Percentiles rank a stretch among this genome's conserved stretches.
Evolutionary conservation across 345 rosid genomes (phyloP).

Genomic region (Eucalyptus pumila): DNA sequence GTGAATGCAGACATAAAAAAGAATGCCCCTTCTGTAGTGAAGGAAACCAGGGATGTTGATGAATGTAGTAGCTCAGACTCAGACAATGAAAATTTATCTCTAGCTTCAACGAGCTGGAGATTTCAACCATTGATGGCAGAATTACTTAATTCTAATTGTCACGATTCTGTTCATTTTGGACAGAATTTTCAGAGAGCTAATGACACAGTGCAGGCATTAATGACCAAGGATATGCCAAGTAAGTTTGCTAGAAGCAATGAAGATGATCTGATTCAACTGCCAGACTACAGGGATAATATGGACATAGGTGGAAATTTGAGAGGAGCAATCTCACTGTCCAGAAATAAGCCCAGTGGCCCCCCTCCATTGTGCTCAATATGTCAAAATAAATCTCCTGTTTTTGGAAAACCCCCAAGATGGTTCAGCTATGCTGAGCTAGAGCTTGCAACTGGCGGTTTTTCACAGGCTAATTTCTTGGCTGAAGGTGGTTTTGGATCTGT

Average conservation of each 20-base stretch:
- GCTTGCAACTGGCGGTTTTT: conserved; percentile 96
- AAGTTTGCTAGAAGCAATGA: conserved; percentile 20
- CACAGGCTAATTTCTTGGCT: conserved; percentile 95
- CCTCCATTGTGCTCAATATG: conserved; percentile 98
- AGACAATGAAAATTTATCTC: conserved; percentile 63
- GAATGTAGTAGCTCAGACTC: conserved; percentile 67
- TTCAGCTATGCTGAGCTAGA: conserved; percentile 91
- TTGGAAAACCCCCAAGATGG: conserved; percentile 97
- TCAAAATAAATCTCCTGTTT: conserved; percentile 93
- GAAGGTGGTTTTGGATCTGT: conserved; percentile 99
- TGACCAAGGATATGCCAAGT: conserved; percentile 1
- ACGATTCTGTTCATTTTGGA: conserved; percentile 30
- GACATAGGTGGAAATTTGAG: conserved; percentile 73
- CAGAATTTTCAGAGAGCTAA: conserved; percentile 29
- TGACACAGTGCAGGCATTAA: conserved; percentile 1
- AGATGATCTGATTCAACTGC: conserved; percentile 38
- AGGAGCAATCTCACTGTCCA: conserved; percentile 78
- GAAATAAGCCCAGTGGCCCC: conserved; percentile 80
- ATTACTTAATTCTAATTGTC: conserved; percentile 33
- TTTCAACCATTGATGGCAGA: conserved; percentile 86
- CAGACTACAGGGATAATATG: conserved; percentile 33
- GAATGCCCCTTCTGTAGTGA: conserved; percentile 35
- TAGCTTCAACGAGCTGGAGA: conserved; percentile 72
- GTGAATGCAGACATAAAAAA: conserved; percentile 56
- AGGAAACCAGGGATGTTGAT: conserved; percentile 39